phyloP scores from a whole-genome alignment of 2,329 filamentous ascomycete genomes.

The Periconia sp. region DNA sequence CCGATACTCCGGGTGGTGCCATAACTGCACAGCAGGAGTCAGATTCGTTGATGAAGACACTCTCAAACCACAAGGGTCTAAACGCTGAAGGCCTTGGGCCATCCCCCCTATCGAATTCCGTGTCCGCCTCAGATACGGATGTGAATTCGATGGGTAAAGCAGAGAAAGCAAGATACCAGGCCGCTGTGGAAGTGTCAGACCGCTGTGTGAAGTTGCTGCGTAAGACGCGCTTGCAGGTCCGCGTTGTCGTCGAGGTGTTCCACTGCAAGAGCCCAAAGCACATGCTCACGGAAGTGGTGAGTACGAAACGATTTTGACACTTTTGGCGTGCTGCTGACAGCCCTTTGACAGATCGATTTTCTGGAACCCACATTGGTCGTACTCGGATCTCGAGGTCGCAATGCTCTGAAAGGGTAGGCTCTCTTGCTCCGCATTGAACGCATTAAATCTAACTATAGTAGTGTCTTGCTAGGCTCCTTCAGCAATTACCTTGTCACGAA shows the following conservation, averaged over 20 bases:
- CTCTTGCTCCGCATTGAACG: background rate
- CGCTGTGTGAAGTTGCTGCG: slow-evolving; percentile 83
- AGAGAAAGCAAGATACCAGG: slow-evolving; percentile 80
- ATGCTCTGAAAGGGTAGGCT: slow-evolving; percentile 87
- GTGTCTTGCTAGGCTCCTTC: slow-evolving; percentile 93
- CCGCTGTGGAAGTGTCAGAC: slow-evolving; percentile 83
- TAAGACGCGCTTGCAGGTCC: slow-evolving; percentile 90
- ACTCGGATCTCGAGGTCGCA: slow-evolving; percentile 87
- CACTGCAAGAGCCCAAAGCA: slow-evolving; percentile 98
- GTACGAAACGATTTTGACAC: slow-evolving; percentile 35
- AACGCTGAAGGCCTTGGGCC: slow-evolving; percentile 34
- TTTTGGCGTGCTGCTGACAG: slow-evolving; percentile 28
- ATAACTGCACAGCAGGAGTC: slow-evolving; percentile 78
- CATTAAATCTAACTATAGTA: slow-evolving; percentile 49
- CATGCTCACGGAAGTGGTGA: slow-evolving; percentile 87
- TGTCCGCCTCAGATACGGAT: slow-evolving; percentile 42
- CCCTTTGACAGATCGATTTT: slow-evolving; percentile 72
- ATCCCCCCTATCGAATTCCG: slow-evolving; percentile 41
- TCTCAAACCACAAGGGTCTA: slow-evolving; percentile 54
- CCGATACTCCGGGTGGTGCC: slow-evolving; percentile 57
- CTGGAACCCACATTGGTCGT: slow-evolving; percentile 92
- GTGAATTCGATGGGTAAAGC: slow-evolving; percentile 54
- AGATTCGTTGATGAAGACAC: slow-evolving; percentile 71
- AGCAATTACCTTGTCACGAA: slow-evolving; percentile 98
- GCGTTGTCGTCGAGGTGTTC: slow-evolving; percentile 92